Conservation (phyloP, 2,329 filamentous ascomycete genomes). For the Hirsutella minnesotensis region DNA sequence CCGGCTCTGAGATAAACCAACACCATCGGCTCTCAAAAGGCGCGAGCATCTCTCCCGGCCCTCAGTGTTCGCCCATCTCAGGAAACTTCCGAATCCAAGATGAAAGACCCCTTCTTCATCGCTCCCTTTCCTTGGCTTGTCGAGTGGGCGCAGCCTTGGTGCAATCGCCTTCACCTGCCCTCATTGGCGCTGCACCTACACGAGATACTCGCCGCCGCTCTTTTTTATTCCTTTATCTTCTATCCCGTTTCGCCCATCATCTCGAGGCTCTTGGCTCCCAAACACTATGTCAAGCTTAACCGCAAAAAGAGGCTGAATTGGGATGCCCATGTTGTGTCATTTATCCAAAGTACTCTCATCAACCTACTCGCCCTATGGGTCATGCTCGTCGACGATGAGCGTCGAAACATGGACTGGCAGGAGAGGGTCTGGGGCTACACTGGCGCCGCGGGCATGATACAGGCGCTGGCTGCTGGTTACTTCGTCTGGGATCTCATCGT, state of each 20-base stretch:
- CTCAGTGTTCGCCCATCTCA: too few relatives aligned
- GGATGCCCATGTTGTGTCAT: conserved; percentile 79
- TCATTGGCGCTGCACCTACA: conserved; percentile 68
- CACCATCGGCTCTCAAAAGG: too few relatives aligned
- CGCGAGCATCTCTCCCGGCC: too few relatives aligned
- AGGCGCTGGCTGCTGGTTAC: conserved; percentile 68
- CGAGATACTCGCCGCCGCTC: conserved; percentile 55
- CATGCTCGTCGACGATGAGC: conserved; percentile 56
- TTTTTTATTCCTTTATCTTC: conserved; percentile 59
- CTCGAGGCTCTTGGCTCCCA: conserved; percentile 49
- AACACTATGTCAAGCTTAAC: conserved; percentile 51
- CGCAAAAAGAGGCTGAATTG: conserved; percentile 61
- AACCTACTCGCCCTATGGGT: conserved; percentile 63
- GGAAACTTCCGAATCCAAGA: too few relatives aligned
- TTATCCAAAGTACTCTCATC: conserved; percentile 65
- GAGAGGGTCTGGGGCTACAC: conserved; percentile 70
- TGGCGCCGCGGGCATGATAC: conserved; percentile 58
- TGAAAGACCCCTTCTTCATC: conserved; percentile 65
- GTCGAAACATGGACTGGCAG: conserved; percentile 51
- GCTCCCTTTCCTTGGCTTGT: conserved; percentile 45
- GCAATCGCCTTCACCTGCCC: conserved; percentile 47
- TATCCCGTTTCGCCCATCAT: conserved; percentile 54
- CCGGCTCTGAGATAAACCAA: too few relatives aligned
- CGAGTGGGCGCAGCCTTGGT: conserved; percentile 48
- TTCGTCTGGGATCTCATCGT: conserved; percentile 74